Conservation (phyloP, 2,329 filamentous ascomycete species). For the Trichoderma polysporum region DNA sequence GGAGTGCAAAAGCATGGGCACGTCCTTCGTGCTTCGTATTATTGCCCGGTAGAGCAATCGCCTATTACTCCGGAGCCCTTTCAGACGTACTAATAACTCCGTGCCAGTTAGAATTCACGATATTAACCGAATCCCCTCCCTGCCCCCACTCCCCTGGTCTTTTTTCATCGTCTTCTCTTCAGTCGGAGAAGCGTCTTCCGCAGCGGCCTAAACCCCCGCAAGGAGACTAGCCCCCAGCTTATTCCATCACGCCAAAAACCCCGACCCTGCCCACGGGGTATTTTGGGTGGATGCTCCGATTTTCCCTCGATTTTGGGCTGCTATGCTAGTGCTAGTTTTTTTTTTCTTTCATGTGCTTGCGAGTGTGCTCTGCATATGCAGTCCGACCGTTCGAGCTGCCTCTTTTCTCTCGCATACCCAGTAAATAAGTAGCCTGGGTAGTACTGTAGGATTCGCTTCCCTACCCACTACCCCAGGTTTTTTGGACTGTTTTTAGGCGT, state of each 20-base stretch:
- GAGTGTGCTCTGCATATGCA: neutral
- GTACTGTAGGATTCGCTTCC: neutral
- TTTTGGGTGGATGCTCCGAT: neutral
- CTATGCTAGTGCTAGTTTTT: neutral
- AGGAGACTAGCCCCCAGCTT: neutral
- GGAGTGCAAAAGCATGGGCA: neutral
- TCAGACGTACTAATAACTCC: neutral
- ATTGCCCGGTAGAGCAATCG: neutral
- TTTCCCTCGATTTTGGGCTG: neutral
- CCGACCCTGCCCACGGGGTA: neutral
- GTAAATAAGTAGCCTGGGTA: no score
- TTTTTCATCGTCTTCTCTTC: neutral
- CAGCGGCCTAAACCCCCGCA: neutral
- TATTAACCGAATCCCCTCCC: neutral
- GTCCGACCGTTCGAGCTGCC: neutral
- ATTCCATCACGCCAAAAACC: no score
- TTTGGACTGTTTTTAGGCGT: neutral
- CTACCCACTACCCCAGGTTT: neutral
- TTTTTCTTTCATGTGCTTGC: neutral
- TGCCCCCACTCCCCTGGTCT: neutral
- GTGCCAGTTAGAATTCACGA: conserved; percentile 2
- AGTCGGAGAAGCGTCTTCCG: neutral
- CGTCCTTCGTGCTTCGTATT: neutral
- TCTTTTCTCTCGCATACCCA: neutral
- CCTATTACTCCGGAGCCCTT: conserved; percentile 6